Evolutionary conservation across 176 grass and related monocot genomes (phyloP), one percentile per base, ranked within the genome.

Genomic region (Pontederia paniculata): DNA sequence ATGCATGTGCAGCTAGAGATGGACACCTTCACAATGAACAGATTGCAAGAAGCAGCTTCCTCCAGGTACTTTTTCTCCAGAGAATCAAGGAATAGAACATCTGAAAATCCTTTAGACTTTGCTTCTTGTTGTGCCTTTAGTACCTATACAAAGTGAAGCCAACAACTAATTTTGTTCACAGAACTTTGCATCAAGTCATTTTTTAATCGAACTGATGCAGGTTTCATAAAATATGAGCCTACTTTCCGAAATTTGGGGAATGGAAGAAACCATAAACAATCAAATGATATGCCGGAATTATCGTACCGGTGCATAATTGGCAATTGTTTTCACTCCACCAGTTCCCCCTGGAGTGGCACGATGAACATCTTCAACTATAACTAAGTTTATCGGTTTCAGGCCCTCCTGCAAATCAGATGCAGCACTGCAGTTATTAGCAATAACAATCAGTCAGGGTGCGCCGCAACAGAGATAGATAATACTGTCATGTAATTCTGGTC

Each of bases 291-390:
- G 10, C 16, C 9, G 7, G 45, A 42, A 15, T 4, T 41, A 22
- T n/a, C 66, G 22, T 72, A 97, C 93, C 55, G 93, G 93, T n/a
- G 69, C 83, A 75, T 98, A 98, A 85, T 98, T 98, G 42, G 83
- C 16, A 67, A 91, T 98, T 45, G 87, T 74, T 59, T 98, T 98
- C 48, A 98, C 93, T 19, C 66, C 80, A 46, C 93, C 93, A 10
- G 83, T 84, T 1, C 93, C 93, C 54, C 93, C 93, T 1, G 93
- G 93, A 79, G 70, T 65, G 1, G 86, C 83, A 46, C 87, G 93
- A 77, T 84, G 93, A 57, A 70, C 17, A 51, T 68, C 72, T 62
- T 88, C 80, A 17, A 80, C 49, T 25, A 98, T 52, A 2, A 77
- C 16, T 45, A 98, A 72, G 61, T 88, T 83, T 47, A 98, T 84